A percentile compares a stretch with the other conserved stretches of the same genome.
Evolutionary conservation across 257 asterid genomes (phyloP).

Genomic region (Cruciata laevipes): DNA sequence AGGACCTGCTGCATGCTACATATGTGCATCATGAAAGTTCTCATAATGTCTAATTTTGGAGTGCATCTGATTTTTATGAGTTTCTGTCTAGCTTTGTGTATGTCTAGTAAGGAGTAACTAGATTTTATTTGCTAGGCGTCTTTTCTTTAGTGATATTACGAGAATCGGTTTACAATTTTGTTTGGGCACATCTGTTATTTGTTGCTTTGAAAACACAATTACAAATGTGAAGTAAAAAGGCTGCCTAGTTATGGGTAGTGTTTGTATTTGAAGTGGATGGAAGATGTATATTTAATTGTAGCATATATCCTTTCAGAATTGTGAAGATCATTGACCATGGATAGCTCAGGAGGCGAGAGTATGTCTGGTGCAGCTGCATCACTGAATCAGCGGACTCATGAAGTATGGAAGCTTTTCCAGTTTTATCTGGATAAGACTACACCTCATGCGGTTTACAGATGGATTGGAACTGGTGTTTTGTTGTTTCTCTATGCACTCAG

Average conservation of each 20-base stretch:
- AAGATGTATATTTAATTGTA: background rate
- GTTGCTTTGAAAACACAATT: background rate
- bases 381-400: conserved; percentile 65
- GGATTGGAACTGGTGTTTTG: conserved; percentile 65
- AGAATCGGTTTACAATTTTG: background rate
- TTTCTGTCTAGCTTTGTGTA: too few species aligned
- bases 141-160: background rate
- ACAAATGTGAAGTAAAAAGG: background rate
- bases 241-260: background rate
- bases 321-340: conserved; percentile 28
- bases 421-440: conserved; percentile 78
- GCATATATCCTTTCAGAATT: conserved; percentile 20
- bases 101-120: too few species aligned
- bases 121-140: background rate
- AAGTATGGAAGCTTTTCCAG: conserved; percentile 67
- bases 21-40: background rate
- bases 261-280: background rate
- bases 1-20: background rate
- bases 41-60: too few species aligned
- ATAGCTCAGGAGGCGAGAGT: conserved; percentile 44
- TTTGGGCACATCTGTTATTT: background rate
- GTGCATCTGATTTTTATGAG: background rate
- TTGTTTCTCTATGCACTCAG: conserved; percentile 65
- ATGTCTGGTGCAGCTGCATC: conserved; percentile 54
- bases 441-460: conserved; percentile 75